Evolutionary conservation across 495 filamentous ascomycete genomes (phyloP), one percentile per base, ranked within the genome.

Genomic region (Cercophora sp.): DNA sequence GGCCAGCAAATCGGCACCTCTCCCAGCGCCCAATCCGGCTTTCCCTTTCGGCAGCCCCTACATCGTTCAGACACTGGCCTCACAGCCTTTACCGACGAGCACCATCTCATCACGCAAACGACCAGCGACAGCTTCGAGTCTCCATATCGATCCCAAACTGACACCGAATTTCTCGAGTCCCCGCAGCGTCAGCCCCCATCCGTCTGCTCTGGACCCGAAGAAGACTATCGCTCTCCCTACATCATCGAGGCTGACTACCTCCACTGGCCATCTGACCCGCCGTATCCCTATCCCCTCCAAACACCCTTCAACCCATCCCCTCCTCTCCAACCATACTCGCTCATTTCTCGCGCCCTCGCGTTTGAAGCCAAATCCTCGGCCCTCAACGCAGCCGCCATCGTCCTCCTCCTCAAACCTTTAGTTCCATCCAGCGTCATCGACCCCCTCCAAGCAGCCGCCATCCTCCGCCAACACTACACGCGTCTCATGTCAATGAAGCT

Each of bases 391-490:
- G 70, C 77, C 5, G 72, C 73, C 20, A 79, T 81, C 24, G 53
- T 81, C 20, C 69, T 80, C 3, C 66, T 80, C 0, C 63, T 80
- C 5, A 72, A 72, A n/a, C 75, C 79, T 0, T 67, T 80, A 16
- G 56, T 81, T 1, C 71, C 77, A 0, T 57, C 69, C 13, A 64
- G 66, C n/a, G 59, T 78, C 26, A 69, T 81, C 44, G 76, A 80
- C 58, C 51, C 54, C 5, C 61, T 71, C 46, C 77, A 77, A 56
- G 75, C 75, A 8, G 57, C 62, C 1, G 77, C 77, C 23, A 78
- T 88, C 35, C 75, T 88, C 51, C 72, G 78, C 24, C 74, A 81
- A 31, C 85, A 87, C 60, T 85, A 89, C 60, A 71, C 76, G 25
- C 79, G 81, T 4, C 79, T 91, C 0, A 75, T 81, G 58, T 72